A percentile compares a stretch with the other conserved stretches of the same genome.
These are phyloP conservation scores for Orychophragmus violaceus DNA, from an alignment of 345 rosid species.

Conservation along the genomic window DNA sequence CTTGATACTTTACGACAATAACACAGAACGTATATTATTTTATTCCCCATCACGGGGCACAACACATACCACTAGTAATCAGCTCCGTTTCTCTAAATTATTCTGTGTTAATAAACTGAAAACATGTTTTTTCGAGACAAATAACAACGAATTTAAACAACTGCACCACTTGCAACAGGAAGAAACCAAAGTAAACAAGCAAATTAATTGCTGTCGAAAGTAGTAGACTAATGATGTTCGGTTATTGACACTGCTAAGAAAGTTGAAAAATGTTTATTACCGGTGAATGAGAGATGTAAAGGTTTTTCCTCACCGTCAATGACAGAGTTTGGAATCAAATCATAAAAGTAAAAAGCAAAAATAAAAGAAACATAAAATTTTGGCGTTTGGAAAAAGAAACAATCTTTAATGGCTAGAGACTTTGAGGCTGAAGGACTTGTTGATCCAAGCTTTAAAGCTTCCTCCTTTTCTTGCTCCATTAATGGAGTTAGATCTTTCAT, in stretches of 20 bases:
- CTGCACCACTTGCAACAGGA: background rate
- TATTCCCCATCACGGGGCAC: conserved; percentile 3
- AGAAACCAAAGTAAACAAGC: background rate
- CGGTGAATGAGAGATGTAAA: background rate
- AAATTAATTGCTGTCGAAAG: background rate
- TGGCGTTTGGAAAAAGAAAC: background rate
- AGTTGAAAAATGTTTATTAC: background rate
- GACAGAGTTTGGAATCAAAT: background rate
- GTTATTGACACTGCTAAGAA: no score
- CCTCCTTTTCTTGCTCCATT: conserved; percentile 45
- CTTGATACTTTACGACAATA: conserved; percentile 1
- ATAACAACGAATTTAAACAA: background rate
- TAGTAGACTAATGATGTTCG: background rate
- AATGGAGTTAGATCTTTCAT: no score
- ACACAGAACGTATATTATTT: background rate
- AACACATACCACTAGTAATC: background rate
- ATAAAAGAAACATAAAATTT: background rate
- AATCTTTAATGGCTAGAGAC: conserved; percentile 49
- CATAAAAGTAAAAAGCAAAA: background rate
- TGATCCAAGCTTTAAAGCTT: conserved; percentile 85
- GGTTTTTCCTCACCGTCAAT: no score
- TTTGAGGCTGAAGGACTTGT: conserved; percentile 74
- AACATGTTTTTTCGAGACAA: background rate
- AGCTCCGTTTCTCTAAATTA: background rate
- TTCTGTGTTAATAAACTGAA: background rate